Evolutionary conservation across 768 basidiomycete species (phyloP).

Genomic region (Termitomyces eurrhizus): DNA sequence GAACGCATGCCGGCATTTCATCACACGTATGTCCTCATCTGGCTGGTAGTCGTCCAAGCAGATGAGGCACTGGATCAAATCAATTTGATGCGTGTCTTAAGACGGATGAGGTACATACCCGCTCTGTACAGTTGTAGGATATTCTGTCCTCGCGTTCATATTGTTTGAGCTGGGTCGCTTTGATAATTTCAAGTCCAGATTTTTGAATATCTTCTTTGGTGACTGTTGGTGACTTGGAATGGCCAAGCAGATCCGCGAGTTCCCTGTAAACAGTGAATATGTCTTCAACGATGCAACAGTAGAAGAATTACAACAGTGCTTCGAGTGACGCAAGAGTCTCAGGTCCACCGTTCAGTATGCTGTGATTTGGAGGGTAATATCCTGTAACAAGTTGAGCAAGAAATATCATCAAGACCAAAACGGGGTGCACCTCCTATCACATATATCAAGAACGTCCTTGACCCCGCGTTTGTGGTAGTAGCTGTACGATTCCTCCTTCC

Average conservation of each 20-base stretch:
- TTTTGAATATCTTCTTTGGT: slow-evolving; percentile 83
- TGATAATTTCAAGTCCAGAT: slow-evolving; percentile 76
- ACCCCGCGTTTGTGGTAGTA: slow-evolving; percentile 27
- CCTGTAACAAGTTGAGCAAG: slow-evolving; percentile 37
- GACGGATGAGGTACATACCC: slow-evolving; percentile 43
- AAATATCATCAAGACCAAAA: slow-evolving; percentile 7
- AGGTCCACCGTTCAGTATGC: slow-evolving; percentile 74
- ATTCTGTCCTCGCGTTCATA: slow-evolving; percentile 63
- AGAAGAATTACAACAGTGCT: slow-evolving; percentile 56
- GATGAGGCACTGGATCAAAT: slow-evolving; percentile 59
- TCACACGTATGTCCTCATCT: slow-evolving; percentile 75
- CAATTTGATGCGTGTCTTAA: background rate
- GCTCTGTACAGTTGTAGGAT: slow-evolving; percentile 74
- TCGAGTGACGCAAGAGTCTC: slow-evolving; percentile 77
- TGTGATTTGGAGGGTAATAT: slow-evolving; percentile 91
- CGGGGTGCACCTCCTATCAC: slow-evolving; percentile 68
- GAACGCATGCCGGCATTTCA: slow-evolving; percentile 87
- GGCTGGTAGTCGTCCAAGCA: slow-evolving; percentile 83
- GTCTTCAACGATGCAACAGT: background rate
- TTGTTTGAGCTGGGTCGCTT: slow-evolving; percentile 44
- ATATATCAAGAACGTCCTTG: slow-evolving; percentile 85
- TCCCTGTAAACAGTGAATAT: slow-evolving; percentile 42
- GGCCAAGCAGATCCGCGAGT: slow-evolving; percentile 78
- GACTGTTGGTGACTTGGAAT: slow-evolving; percentile 79
- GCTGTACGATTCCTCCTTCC: slow-evolving; percentile 23